A percentile compares a stretch with the other conserved stretches of the same genome.
Conservation (phyloP, 2,329 filamentous ascomycete genomes). For the Davidsoniella neocaledoniae region DNA sequence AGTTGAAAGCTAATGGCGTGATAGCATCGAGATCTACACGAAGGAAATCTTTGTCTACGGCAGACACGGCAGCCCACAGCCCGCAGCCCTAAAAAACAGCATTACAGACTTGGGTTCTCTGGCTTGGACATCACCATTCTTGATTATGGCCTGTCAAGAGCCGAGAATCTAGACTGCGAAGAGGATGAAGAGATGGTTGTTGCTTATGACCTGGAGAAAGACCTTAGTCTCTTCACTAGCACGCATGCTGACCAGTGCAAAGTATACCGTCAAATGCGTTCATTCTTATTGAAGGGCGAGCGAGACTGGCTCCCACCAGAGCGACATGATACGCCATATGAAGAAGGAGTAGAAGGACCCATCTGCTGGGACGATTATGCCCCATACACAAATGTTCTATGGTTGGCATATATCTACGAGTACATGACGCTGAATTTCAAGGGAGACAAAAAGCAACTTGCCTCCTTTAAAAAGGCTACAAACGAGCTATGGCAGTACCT, state of each 20-base stretch:
- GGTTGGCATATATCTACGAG: slow-evolving; percentile 44
- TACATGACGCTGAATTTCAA: slow-evolving; percentile 32
- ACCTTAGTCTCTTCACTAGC: slow-evolving; percentile 42
- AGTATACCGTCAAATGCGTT: slow-evolving; percentile 46
- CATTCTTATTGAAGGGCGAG: slow-evolving; percentile 35
- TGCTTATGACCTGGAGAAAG: slow-evolving; percentile 42
- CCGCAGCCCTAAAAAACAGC: slow-evolving; percentile 1
- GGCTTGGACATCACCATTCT: slow-evolving; percentile 47
- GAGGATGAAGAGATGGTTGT: slow-evolving; percentile 24
- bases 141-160: slow-evolving; percentile 48
- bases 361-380: slow-evolving; percentile 37
- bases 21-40: slow-evolving; percentile 48
- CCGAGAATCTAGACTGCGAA: slow-evolving; percentile 26
- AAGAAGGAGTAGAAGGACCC: slow-evolving; percentile 22
- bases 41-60: slow-evolving; percentile 45
- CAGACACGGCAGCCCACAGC: slow-evolving; percentile 21
- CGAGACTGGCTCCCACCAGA: slow-evolving; percentile 32
- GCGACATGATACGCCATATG: slow-evolving; percentile 30
- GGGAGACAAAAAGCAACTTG: slow-evolving; percentile 29
- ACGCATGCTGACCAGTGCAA: slow-evolving; percentile 42
- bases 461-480: slow-evolving; percentile 30
- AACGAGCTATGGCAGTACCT: slow-evolving; percentile 37
- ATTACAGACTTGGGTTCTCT: slow-evolving; percentile 36
- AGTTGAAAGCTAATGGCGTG: slow-evolving; percentile 12
- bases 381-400: slow-evolving; percentile 49